Evolutionary conservation across 306 rosid genomes (phyloP).

Genomic region (Cicer bijugum): DNA sequence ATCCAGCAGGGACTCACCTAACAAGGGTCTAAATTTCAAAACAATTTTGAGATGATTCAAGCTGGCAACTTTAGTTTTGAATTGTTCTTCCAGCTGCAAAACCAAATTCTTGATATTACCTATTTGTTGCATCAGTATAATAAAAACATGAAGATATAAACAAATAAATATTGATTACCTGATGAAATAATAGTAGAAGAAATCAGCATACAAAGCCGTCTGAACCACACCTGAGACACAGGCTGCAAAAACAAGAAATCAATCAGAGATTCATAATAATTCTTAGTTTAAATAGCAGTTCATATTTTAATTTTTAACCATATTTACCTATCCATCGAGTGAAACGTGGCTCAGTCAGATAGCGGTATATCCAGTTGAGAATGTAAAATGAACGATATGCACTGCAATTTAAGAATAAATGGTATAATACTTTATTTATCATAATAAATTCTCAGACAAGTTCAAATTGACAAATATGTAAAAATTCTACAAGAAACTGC

Average conservation of each 20-base stretch:
- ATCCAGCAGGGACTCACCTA: conserved; percentile 46
- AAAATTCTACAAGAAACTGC: conserved; percentile 9
- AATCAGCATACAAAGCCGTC: conserved; percentile 93
- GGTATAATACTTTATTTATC: conserved; percentile 16
- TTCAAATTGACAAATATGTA: conserved; percentile 11
- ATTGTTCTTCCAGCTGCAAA: conserved; percentile 93
- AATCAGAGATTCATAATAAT: not conserved
- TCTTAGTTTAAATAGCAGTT: not conserved
- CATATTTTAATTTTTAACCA: conserved; percentile 15
- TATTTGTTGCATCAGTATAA: not conserved
- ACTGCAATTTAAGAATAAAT: conserved; percentile 58
- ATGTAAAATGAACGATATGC: conserved; percentile 95
- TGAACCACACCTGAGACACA: conserved; percentile 84
- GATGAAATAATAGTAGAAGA: conserved; percentile 90
- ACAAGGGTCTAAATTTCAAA: conserved; percentile 43
- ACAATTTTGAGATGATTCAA: conserved; percentile 50
- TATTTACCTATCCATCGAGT: conserved; percentile 80
- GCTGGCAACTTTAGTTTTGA: conserved; percentile 90
- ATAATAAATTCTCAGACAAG: conserved; percentile 24
- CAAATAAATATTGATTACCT: conserved; percentile 57
- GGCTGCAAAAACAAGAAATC: conserved; percentile 58
- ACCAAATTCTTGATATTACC: conserved; percentile 24
- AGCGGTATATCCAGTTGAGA: conserved; percentile 97
- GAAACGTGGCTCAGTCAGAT: conserved; percentile 73
- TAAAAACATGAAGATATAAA: not conserved